Evolutionary conservation across 768 basidiomycete species (phyloP).

Genomic region (Postia placenta): DNA sequence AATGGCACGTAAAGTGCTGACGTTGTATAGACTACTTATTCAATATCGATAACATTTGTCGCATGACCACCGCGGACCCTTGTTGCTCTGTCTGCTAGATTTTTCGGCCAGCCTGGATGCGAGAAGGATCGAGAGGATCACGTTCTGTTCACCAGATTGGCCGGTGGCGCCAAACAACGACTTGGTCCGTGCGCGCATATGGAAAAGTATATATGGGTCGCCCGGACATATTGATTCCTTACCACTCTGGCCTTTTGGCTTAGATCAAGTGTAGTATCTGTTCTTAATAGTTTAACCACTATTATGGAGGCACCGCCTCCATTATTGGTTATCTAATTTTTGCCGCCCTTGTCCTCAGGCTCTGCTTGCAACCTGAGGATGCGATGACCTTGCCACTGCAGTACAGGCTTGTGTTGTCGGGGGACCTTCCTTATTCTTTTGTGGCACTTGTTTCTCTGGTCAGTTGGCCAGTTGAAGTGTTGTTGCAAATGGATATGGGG

Average conservation of each 20-base stretch:
- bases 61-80: too few relatives aligned
- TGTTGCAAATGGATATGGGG: conserved; percentile 2
- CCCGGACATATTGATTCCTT: conserved; percentile 15
- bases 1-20: neutral
- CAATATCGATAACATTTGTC: too few relatives aligned
- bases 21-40: neutral
- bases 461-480: neutral
- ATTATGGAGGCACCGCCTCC: conserved; percentile 12
- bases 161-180: neutral
- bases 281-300: conserved; percentile 13
- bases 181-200: conserved; percentile 5
- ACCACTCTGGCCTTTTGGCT: conserved; percentile 62
- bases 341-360: conserved; percentile 24
- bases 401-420: conserved; percentile 27
- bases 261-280: conserved; percentile 51
- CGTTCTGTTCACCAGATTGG: neutral
- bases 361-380: conserved; percentile 25
- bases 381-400: conserved; percentile 27
- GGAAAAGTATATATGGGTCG: neutral
- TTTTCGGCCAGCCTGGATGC: too few relatives aligned
- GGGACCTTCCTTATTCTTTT: conserved; percentile 18
- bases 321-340: conserved; percentile 23
- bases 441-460: neutral
- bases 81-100: too few relatives aligned
- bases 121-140: neutral